Conservation (phyloP, 1,139 yeast species). For the Yamadazyma songkhlaensis region DNA sequence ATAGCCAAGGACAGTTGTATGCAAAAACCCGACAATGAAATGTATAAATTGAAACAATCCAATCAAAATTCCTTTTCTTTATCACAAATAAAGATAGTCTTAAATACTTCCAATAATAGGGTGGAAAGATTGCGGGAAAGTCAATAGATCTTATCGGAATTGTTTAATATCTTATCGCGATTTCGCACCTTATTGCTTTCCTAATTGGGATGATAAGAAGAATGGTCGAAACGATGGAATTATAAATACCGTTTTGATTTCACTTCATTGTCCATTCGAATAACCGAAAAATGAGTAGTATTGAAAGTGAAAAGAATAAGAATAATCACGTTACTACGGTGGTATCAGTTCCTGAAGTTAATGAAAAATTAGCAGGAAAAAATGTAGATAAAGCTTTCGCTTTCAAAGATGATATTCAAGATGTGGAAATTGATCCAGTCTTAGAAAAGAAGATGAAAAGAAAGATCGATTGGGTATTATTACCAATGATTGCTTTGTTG, state of each 20-base stretch:
- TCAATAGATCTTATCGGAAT: too few species aligned
- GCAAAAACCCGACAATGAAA: neutral
- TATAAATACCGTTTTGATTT: neutral
- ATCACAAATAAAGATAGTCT: too few species aligned
- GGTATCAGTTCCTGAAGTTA: conserved; percentile 4
- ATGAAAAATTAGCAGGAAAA: conserved; percentile 4
- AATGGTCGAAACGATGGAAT: neutral
- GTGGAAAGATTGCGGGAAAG: too few species aligned
- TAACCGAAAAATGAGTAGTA: conserved; percentile 1
- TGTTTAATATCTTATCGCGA: too few species aligned
- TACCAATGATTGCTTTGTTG: conserved; percentile 52
- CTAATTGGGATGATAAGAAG: neutral
- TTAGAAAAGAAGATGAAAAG: conserved; percentile 17
- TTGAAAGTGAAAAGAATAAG: conserved; percentile 5
- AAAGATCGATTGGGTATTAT: conserved; percentile 50
- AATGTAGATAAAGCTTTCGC: conserved; percentile 10
- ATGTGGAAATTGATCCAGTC: conserved; percentile 10
- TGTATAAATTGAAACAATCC: too few species aligned
- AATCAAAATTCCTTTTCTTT: too few species aligned
- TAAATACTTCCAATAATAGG: too few species aligned
- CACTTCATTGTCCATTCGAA: neutral
- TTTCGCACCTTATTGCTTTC: too few species aligned
- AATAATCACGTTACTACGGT: conserved; percentile 5
- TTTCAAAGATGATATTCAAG: conserved; percentile 8
- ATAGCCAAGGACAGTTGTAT: too few species aligned